Evolutionary conservation across 73 alveolate species (phyloP).

Genomic region (Symbiodinium natans): DNA sequence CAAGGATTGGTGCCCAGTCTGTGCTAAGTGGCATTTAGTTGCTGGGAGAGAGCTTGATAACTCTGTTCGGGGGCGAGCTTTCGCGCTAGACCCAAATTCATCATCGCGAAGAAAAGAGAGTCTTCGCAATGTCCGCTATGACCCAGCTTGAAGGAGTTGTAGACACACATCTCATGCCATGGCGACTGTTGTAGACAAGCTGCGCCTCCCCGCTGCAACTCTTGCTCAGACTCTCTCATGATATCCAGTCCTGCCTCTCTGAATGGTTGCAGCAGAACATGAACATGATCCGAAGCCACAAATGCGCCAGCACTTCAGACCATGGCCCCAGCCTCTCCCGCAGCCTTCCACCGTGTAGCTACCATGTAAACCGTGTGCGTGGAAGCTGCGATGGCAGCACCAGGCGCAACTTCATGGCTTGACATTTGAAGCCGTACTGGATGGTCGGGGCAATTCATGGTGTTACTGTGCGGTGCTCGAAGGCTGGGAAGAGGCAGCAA

Average conservation of each 20-base stretch:
- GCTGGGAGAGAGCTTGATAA: neutral
- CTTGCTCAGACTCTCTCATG: neutral
- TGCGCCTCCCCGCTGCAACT: too few relatives aligned
- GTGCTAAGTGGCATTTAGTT: too few relatives aligned
- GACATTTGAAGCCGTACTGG: neutral
- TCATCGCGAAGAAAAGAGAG: neutral
- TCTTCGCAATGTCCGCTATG: too few relatives aligned
- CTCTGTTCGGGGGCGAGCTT: neutral
- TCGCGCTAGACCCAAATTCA: neutral
- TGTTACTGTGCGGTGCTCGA: too few relatives aligned
- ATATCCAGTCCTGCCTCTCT: neutral
- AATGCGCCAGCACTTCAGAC: too few relatives aligned
- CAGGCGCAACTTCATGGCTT: neutral
- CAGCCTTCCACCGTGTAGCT: neutral
- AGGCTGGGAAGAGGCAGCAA: too few relatives aligned
- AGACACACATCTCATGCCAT: too few relatives aligned
- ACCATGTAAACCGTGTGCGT: neutral
- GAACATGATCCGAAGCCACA: too few relatives aligned
- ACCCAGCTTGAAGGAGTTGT: too few relatives aligned
- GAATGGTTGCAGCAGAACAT: neutral
- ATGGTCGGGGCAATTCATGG: neutral
- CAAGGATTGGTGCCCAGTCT: conserved; percentile 17
- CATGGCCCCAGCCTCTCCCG: too few relatives aligned
- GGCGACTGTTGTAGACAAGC: too few relatives aligned
- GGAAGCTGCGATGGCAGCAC: neutral